These are phyloP conservation scores for Ceratobasidium theobromae DNA, from an alignment of 1,284 basidiomycete species.

Conservation along the genomic window DNA sequence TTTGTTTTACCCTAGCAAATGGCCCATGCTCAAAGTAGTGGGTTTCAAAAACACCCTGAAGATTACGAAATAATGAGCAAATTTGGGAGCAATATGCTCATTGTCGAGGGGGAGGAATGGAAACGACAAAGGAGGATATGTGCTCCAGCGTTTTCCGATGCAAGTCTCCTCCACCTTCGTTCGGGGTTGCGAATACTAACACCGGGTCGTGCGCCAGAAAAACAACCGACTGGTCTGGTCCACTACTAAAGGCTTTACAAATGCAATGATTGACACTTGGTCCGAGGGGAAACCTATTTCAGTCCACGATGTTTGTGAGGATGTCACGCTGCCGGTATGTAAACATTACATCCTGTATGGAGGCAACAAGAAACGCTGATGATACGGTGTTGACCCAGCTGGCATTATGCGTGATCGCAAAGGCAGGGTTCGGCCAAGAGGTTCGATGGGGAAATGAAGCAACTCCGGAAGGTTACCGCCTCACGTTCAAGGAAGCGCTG, in stretches of 20 bases:
- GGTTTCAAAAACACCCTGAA: not conserved
- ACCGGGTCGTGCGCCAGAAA: not conserved
- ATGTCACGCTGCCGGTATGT: slow-evolving; percentile 1
- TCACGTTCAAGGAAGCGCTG: slow-evolving; percentile 29
- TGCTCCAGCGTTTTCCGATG: slow-evolving; percentile 9
- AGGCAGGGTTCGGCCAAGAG: slow-evolving; percentile 34
- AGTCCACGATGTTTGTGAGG: not conserved
- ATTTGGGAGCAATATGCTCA: not conserved
- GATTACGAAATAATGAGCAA: not conserved
- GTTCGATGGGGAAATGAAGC: slow-evolving; percentile 26
- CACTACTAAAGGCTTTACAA: not conserved
- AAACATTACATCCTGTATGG: not conserved
- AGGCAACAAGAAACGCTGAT: not conserved
- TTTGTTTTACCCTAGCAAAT: not conserved
- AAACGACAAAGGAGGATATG: slow-evolving; percentile 3
- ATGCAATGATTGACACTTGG: not conserved
- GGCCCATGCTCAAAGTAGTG: not conserved
- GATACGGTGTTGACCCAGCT: slow-evolving; percentile 6
- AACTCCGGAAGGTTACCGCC: not conserved
- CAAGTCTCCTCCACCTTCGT: not conserved
- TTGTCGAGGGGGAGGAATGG: not conserved
- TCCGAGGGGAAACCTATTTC: not conserved
- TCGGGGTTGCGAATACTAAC: not conserved
- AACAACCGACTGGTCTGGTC: slow-evolving; percentile 5
- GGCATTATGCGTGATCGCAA: slow-evolving; percentile 29